Conservation (phyloP, 2,329 filamentous ascomycete species). For the Fusarium sororula region DNA sequence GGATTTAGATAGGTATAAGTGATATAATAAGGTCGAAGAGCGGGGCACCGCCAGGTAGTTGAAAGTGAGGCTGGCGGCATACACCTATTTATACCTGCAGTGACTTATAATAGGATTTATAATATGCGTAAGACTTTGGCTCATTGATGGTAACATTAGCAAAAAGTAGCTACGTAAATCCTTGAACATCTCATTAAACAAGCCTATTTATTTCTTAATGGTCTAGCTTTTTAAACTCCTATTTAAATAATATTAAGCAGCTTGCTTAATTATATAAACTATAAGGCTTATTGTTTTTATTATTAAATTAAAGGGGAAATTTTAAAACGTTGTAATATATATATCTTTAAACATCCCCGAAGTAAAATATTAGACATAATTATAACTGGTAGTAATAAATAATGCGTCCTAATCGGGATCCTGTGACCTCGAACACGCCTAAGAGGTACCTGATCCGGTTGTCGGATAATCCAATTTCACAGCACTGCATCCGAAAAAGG, state of each 20-base stretch:
- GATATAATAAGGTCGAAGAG: not conserved
- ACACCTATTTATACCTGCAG: not conserved
- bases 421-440: not conserved
- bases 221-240: too few relatives aligned
- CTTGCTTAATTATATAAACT: too few relatives aligned
- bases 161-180: too few relatives aligned
- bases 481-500: not conserved
- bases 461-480: not conserved
- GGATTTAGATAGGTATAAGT: not conserved
- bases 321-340: too few relatives aligned
- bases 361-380: not conserved
- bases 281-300: too few relatives aligned
- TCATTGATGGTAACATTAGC: too few relatives aligned
- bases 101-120: not conserved
- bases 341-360: too few relatives aligned
- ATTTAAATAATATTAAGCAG: too few relatives aligned
- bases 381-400: not conserved
- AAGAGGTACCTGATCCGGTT: not conserved
- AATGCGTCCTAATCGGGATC: not conserved
- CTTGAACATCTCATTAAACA: accelerated
- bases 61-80: not conserved
- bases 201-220: too few relatives aligned
- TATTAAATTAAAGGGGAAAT: too few relatives aligned
- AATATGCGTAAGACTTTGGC: too few relatives aligned
- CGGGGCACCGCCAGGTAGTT: not conserved